Evolutionary conservation across 1,284 basidiomycete genomes (phyloP), one percentile per base, ranked within the genome.

Genomic region (Ganoderma sinense): DNA sequence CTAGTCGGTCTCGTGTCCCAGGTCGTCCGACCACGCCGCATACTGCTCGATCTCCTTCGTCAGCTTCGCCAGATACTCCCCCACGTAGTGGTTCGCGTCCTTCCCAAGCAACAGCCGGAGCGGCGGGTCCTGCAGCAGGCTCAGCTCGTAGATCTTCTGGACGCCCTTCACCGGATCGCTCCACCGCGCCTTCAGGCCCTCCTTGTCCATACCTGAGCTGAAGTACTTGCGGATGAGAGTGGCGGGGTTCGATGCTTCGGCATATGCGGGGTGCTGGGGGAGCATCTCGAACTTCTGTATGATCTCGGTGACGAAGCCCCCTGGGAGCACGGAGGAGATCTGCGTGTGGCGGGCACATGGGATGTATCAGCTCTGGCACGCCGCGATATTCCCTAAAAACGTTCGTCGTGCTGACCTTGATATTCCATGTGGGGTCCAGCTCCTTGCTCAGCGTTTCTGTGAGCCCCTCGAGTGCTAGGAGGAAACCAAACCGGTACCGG

Each of bases 391-490:
- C n/a, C 43, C 8, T 8, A 7, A 6, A 1, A 2, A 16, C 41
- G n/a, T 29, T n/a, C 11, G 13, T 26, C 10, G 4, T 0, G n/a
- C 63, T 74, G 71, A 79, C 72, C 74, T 78, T 67, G 77, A 82
- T 79, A 75, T 82, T 75, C 79, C 80, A 74, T 65, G 71, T 59
- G 63, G 78, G 74, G 71, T 75, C 40, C 74, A 83, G 71, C 59
- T 78, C 76, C 53, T 76, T 73, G 8, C 71, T 70, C n/a, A 78
- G 73, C 2, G 80, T 67, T 58, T 78, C 74, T 29, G 78, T 82
- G 70, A 81, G 77, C 0, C 76, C 81, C 71, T 84, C 80, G 39
- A 82, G 73, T 5, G 82, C 82, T 84, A 63, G 5, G 45, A 39
- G 16, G n/a, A 23, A 31, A 20, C 8, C 58, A n/a, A 20, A 45